Evolutionary conservation across 2,329 filamentous ascomycete species (phyloP), one percentile per base, ranked within the genome.

Genomic region (Fusarium liriodendri): DNA sequence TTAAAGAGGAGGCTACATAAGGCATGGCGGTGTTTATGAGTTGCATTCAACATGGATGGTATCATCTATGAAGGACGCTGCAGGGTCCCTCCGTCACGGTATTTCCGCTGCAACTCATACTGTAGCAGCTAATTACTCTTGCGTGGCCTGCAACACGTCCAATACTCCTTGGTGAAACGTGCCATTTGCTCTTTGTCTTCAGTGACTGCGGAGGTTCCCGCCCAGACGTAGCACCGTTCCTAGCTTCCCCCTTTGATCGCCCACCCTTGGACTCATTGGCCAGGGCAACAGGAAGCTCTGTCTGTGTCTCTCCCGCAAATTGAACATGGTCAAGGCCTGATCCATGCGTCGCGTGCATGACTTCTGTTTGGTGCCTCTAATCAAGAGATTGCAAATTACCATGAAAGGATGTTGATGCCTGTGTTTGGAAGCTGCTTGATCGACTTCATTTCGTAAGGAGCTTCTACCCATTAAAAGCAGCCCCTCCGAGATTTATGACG

Each of bases 331-430:
- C 75, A 45, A 50, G 45, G 20, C 58, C 47, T 76, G 76, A 74
- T 77, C 76, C 72, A 77, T 76, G 76, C 76, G 69, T 69, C 63
- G 55, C 45, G 20, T 74, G 73, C 75, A 77, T 78, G 76, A 75
- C 62, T 67, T 74, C 55, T 74, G 64, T 64, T 72, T 70, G 58
- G 66, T 68, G 54, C 55, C 52, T 69, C 66, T 40, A 33, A 54
- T 67, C 62, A 76, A 69, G 65, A 65, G 33, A 64, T 40, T 74
- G 69, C 72, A 76, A 74, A 77, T 76, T 77, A 62, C 69, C 47
- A 66, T 61, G 64, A 50, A 69, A 61, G 62, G 52, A 50, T 20
- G 35, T 47, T 45, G 47, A 64, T 58, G 60, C 40, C 59, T 63
- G 50, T 40, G 38, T 54, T 58, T 58, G 55, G 55, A 58, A 38